Evolutionary conservation across 768 basidiomycete genomes (phyloP), one percentile per base, ranked within the genome.

Genomic region (Tephrocybe rancida): DNA sequence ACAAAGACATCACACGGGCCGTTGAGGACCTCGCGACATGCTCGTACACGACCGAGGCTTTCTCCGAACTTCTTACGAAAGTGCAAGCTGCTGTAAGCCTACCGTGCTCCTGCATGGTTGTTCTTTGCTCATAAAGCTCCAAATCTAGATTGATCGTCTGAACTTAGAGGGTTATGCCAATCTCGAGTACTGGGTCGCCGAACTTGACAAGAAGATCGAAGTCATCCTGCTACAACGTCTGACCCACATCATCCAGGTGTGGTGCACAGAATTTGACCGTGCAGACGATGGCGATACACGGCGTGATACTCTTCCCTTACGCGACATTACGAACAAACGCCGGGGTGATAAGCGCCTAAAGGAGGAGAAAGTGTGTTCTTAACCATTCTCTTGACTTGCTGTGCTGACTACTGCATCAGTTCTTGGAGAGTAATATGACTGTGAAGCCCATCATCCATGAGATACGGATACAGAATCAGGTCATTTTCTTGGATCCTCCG

Each of bases 401-500:
- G 5, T 41, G 11, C 22, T 63, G 52, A 52, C 38, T 11, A 47
- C 42, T 10, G 19, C 5, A 5, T 3, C 51, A 92, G 90, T 80
- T 83, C 66, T 61, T 87, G 63, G 91, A 93, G 62, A 82, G 82
- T 13, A 80, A 81, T 55, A 85, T 95, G 81, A 77, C 80, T 1
- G 69, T 98, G 59, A 87, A 90, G 61, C 91, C 94, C 0, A 88
- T 97, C 52, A 80, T 96, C 6, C 95, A 98, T 69, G 96, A 98
- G 68, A 91, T 98, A 58, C 84, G 95, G 71, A 98, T 98, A 81
- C 91, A 95, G 66, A 97, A 99, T 67, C 97, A 99, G 67, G 93
- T 98, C 58, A 98, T 99, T 70, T 98, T 97, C 76, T 79, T 98
- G 47, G 96, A 98, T 67, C 97, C 97, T 24, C 97, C 97, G 54